phyloP scores from a whole-genome alignment of 2,329 filamentous ascomycete species.

The Davidsoniella virescens region DNA sequence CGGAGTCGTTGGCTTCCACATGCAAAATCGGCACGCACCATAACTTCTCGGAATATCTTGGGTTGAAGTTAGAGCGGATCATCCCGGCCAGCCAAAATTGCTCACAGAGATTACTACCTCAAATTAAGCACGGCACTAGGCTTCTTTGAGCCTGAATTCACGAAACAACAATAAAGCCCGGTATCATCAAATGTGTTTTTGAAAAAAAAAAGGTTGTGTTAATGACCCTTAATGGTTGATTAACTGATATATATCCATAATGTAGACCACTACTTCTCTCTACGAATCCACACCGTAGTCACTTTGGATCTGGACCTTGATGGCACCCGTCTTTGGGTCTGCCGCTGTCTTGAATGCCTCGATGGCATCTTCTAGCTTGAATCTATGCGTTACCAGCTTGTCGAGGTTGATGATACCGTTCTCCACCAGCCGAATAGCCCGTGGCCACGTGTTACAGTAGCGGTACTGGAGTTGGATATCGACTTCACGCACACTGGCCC shows the following conservation, averaged over 20 bases:
- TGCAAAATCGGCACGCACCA: not conserved
- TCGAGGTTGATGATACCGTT: constrained; percentile 69
- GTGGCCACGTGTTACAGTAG: constrained; percentile 91
- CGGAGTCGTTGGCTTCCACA: not conserved
- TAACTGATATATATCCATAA: no score
- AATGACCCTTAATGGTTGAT: no score
- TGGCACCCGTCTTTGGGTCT: constrained; percentile 81
- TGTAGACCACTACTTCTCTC: not conserved
- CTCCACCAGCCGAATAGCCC: constrained; percentile 74
- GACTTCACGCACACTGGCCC: constrained; percentile 75
- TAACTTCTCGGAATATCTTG: constrained; percentile 7
- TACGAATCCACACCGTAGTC: constrained; percentile 11
- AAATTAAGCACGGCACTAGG: not conserved
- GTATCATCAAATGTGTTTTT: no score
- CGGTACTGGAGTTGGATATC: constrained; percentile 95
- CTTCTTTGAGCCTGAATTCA: not conserved
- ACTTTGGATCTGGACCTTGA: constrained; percentile 91
- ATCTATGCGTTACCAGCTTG: constrained; percentile 77
- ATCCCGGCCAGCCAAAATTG: not conserved
- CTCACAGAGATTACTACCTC: not conserved
- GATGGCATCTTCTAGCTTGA: constrained; percentile 67
- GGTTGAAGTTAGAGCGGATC: constrained; percentile 6
- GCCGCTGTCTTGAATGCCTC: constrained; percentile 81
- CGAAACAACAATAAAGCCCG: no score
- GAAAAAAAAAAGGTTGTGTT: no score